Base-by-base conservation (phyloP, 441 rosid species). In the California macrophylla region DNA sequence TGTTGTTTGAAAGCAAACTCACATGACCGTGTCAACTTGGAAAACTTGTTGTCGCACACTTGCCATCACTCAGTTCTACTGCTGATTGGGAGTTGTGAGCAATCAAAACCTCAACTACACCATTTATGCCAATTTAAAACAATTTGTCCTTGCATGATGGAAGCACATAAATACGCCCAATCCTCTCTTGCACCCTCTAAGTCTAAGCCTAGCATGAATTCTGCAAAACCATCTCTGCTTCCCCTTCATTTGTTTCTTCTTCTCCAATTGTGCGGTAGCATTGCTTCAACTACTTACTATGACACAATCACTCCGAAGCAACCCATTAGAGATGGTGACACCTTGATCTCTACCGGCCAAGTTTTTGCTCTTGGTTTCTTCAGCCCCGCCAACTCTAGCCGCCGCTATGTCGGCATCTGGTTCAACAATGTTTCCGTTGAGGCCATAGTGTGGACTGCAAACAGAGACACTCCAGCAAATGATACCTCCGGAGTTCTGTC, bases 391-490 rank as follows among this genome's bases (percentile, higher is more conserved):
- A 78, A 69, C 38, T 79, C 93, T 0, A 74, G 66, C 18, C 68
- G 70, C 3, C 77, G 91, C 3, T 88, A 83, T 42, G 77, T 88
- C 8, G 92, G 93, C 23, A 81, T 88, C 62, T 85, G 94, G 93
- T 85, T 81, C 58, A 40, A 84, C 4, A 79, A 75, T 68, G 75
- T 83, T 71, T n/a, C 80, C 0, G 82, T 70, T 29, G 71, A 47
- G 61, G 81, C 89, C 0, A 24, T 87, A 3, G 86, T 82, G 2
- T 91, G 91, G 97, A 87, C 88, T 20, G 89, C 88, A 38, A 91
- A 91, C 40, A 81, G 95, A 71, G 82, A 86, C 38, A 80, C 69
- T 54, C 97, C 93, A 0, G 23, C 86, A 65, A 75, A 58, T 12
- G 83, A 66, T 66, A 28, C 73, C 42, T 79, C 84, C 0, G 97